Evolutionary conservation across 2,329 filamentous ascomycete genomes (phyloP), one percentile per base, ranked within the genome.

Genomic region (Colletotrichum tropicale): DNA sequence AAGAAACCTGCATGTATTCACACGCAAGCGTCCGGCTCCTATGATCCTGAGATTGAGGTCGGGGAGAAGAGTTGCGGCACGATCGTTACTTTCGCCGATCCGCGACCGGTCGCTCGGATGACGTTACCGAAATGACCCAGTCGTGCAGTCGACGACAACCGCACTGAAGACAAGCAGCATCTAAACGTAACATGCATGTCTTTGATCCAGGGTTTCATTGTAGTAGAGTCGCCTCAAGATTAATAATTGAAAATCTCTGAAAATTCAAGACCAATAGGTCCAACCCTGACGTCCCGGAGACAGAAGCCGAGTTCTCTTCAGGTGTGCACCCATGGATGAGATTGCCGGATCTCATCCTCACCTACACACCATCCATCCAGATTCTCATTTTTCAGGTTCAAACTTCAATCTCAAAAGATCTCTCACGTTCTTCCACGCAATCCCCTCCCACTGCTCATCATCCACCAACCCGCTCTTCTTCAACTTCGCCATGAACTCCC

Each of bases 361-460:
- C n/a, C 43, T 52, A 10, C 4, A 21, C 38, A 13, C 43, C 6
- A 21, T 2, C 3, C 43, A 52, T 52, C n/a, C 43, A 13, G 43
- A 13, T 12, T 12, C 58, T 66, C 30, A 21, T 24, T 38, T 32
- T 24, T 3, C 32, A 21, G 58, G 55, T 32, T 64, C 69, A 5
- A 64, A 62, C 70, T 83, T 83, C 2, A 83, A 52, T 18, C 80
- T 74, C 60, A 91, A 80, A 75, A 91, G 80, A 38, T 81, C 84
- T 78, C 88, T 86, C 4, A 88, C 89, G 82, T 91, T 91, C 76
- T 82, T 83, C 81, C 86, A 88, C 1, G 84, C 86, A 77, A 91
- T 87, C 26, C 80, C 83, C 52, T 89, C 86, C 78, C 90, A 85
- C 70, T 90, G 86, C 66, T 90, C 86, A 24, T 84, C 81, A 2